Evolutionary conservation across 2,329 filamentous ascomycete species (phyloP).

Genomic region (Cercospora zeina): DNA sequence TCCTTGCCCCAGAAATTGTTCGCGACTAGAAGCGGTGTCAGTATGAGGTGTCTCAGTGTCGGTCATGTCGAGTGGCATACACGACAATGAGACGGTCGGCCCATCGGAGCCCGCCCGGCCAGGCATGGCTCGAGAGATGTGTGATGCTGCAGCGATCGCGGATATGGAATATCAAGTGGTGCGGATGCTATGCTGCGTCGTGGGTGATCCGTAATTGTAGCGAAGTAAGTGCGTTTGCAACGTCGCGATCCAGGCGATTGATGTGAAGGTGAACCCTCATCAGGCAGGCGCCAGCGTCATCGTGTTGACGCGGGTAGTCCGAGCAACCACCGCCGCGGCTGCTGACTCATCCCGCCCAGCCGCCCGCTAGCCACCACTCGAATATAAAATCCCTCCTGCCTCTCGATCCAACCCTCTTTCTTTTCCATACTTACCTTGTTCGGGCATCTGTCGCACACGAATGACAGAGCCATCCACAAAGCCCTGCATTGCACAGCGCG

Average conservation of each 20-base stretch:
- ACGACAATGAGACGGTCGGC: constrained; percentile 43
- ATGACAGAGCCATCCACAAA: constrained; percentile 2
- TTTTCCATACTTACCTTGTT: constrained; percentile 5
- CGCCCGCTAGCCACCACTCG: background rate
- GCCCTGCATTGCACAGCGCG: constrained; percentile 19
- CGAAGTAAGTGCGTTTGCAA: constrained; percentile 16
- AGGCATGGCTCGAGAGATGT: constrained; percentile 34
- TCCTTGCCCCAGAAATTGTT: constrained; percentile 99
- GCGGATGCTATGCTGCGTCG: background rate
- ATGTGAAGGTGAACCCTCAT: constrained; percentile 6
- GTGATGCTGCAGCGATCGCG: constrained; percentile 11
- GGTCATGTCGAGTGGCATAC: constrained; percentile 26
- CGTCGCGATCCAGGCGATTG: constrained; percentile 9
- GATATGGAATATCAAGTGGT: background rate
- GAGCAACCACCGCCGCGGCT: background rate
- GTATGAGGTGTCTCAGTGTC: constrained; percentile 25
- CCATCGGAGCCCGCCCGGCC: constrained; percentile 38
- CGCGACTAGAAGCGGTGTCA: constrained; percentile 65
- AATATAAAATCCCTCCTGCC: background rate
- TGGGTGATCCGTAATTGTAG: constrained; percentile 10
- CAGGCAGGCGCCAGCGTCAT: background rate
- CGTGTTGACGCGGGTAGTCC: background rate
- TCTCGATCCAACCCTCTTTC: background rate
- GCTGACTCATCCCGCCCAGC: background rate
- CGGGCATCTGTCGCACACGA: constrained; percentile 1